A percentile compares a stretch with the other conserved stretches of the same genome.
These are phyloP conservation scores for Podochytrium sp. DNA, from an alignment of 192 early-diverging fungal species.

Conservation along the genomic window DNA sequence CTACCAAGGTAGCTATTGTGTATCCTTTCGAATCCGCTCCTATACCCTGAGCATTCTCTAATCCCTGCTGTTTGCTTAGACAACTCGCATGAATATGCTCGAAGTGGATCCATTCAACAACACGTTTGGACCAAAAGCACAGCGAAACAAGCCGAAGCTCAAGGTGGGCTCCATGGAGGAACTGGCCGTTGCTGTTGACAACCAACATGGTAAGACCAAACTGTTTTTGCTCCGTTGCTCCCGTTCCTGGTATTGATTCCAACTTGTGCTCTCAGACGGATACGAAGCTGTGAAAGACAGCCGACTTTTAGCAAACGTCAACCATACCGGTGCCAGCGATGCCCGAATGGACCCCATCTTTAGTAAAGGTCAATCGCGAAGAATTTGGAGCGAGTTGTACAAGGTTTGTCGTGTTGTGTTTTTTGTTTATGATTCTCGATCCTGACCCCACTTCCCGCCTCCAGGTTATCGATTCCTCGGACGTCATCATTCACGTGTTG, in stretches of 20 bases:
- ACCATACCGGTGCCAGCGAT: conserved; percentile 56
- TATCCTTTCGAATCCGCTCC: too few relatives aligned
- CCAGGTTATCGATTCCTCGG: conserved; percentile 91
- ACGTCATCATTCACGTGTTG: conserved; percentile 91
- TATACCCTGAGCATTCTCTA: too few relatives aligned
- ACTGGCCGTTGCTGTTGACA: conserved; percentile 70
- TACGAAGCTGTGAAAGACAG: conserved; percentile 66
- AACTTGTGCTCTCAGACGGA: not conserved
- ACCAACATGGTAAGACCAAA: conserved; percentile 67
- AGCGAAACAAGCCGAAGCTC: conserved; percentile 93
- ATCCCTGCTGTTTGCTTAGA: conserved; percentile 27
- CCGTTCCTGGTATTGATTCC: too few relatives aligned
- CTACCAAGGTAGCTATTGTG: conserved; percentile 77
- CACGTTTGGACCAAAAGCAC: conserved; percentile 94
- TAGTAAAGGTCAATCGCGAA: conserved; percentile 90
- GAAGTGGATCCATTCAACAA: conserved; percentile 91
- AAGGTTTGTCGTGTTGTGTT: conserved; percentile 65
- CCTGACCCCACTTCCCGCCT: not conserved
- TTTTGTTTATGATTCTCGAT: not conserved
- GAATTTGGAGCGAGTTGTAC: conserved; percentile 99
- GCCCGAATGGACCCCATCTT: conserved; percentile 86
- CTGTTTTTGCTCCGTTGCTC: too few relatives aligned
- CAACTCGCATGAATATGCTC: conserved; percentile 84
- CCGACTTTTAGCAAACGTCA: conserved; percentile 71
- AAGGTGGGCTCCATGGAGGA: conserved; percentile 75